phyloP scores from a whole-genome alignment of 83 land plant genomes.

The Picea engelmannii region DNA sequence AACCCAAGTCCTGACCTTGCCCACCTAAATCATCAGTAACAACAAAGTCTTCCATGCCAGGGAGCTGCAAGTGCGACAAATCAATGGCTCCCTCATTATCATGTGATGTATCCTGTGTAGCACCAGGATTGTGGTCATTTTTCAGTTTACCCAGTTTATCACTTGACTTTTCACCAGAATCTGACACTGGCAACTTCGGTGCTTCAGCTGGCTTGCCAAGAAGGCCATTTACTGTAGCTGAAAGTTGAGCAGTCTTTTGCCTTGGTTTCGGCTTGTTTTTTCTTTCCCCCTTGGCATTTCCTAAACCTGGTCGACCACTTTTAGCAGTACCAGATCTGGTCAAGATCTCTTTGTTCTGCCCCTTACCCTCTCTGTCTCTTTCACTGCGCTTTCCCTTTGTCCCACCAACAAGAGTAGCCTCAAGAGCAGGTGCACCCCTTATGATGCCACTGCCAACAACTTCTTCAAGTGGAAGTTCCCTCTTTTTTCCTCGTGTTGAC shows the following conservation, averaged over 20 bases:
- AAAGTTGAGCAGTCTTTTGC: slow-evolving; percentile 85
- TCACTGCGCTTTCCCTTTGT: slow-evolving; percentile 94
- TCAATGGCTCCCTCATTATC: slow-evolving; percentile 45
- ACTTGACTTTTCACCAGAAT: slow-evolving; percentile 14
- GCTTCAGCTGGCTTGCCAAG: slow-evolving; percentile 40
- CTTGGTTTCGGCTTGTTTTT: slow-evolving; percentile 81
- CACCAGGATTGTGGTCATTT: slow-evolving; percentile 21
- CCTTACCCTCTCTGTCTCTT: slow-evolving; percentile 74
- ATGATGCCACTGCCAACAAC: slow-evolving; percentile 42
- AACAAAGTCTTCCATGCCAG: slow-evolving; percentile 68
- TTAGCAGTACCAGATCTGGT: slow-evolving; percentile 34
- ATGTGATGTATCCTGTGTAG: slow-evolving; percentile 19
- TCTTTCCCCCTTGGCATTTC: slow-evolving; percentile 70
- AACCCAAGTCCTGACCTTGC: slow-evolving; percentile 61
- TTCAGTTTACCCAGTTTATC: slow-evolving; percentile 18
- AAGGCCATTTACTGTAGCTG: slow-evolving; percentile 61
- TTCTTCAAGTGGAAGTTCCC: slow-evolving; percentile 70
- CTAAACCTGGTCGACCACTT: slow-evolving; percentile 41
- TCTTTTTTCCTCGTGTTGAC: slow-evolving; percentile 55
- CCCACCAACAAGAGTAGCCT: slow-evolving; percentile 54
- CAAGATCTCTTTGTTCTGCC: slow-evolving; percentile 39
- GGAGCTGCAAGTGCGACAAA: slow-evolving; percentile 54
- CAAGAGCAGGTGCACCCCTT: slow-evolving; percentile 48
- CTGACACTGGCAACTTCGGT: slow-evolving; percentile 17
- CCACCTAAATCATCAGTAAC: slow-evolving; percentile 50